Conservation (phyloP, 2,329 filamentous ascomycete species). For the Orbilia oligospora region DNA sequence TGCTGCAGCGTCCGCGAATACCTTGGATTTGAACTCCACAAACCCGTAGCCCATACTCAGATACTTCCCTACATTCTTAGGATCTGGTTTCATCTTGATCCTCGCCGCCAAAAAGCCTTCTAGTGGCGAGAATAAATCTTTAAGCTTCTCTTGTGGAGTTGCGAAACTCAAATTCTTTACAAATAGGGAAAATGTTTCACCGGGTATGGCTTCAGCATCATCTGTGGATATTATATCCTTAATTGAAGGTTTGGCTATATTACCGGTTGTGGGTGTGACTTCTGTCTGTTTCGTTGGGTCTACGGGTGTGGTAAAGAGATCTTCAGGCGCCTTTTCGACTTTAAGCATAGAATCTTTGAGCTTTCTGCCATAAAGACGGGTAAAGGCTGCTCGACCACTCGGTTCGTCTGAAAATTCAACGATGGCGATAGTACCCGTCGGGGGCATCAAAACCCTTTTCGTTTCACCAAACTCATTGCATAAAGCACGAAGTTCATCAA, state of each 20-base stretch:
- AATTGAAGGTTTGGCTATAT: conserved; percentile 55
- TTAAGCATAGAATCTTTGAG: conserved; percentile 93
- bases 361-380: conserved; percentile 86
- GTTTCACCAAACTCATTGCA: conserved; percentile 90
- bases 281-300: conserved; percentile 64
- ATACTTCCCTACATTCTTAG: conserved; percentile 88
- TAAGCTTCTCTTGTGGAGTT: conserved; percentile 82
- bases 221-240: conserved; percentile 63
- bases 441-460: conserved; percentile 87
- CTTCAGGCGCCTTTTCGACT: conserved; percentile 90
- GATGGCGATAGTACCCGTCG: conserved; percentile 92
- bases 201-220: conserved; percentile 42
- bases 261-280: conserved; percentile 67
- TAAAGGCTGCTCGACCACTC: conserved; percentile 86
- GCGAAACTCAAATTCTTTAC: conserved; percentile 94
- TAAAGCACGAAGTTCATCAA: conserved; percentile 82
- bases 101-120: conserved; percentile 90
- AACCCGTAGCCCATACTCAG: conserved; percentile 99
- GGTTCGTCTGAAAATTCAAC: conserved; percentile 85
- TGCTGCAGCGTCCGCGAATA: conserved; percentile 83
- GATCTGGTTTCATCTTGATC: conserved; percentile 92
- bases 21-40: conserved; percentile 84
- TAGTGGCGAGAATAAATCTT: conserved; percentile 82
- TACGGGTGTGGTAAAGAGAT: conserved; percentile 75
- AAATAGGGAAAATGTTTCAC: conserved; percentile 84